Percentiles rank a stretch among this genome's conserved stretches.
Conservation (phyloP, 1,284 basidiomycete genomes). For the Ganoderma lucidum region DNA sequence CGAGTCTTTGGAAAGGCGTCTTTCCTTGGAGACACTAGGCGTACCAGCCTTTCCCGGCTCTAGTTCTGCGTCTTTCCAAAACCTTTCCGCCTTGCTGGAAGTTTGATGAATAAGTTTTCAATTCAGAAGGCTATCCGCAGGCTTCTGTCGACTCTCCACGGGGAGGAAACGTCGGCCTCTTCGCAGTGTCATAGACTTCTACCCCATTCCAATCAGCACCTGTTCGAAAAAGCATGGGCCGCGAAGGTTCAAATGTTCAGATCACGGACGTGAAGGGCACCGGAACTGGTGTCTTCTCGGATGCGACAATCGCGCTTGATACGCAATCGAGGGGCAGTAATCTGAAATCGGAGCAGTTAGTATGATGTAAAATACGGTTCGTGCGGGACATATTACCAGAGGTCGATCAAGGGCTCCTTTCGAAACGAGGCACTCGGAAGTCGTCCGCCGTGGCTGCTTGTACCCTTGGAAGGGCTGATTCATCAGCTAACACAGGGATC, state of each 20-base stretch:
- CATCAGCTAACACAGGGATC: background rate
- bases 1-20: too few relatives aligned
- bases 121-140: too few relatives aligned
- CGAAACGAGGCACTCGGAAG: constrained; percentile 2
- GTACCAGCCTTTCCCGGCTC: too few relatives aligned
- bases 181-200: background rate
- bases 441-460: background rate
- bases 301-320: background rate
- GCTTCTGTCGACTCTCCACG: too few relatives aligned
- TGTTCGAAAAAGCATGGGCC: background rate
- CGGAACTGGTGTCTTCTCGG: background rate
- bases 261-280: background rate
- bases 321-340: background rate
- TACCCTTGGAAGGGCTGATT: background rate
- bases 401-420: constrained; percentile 1
- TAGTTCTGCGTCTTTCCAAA: too few relatives aligned
- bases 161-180: too few relatives aligned
- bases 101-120: too few relatives aligned
- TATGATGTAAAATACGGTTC: constrained; percentile 3
- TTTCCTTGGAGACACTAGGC: too few relatives aligned
- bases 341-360: background rate
- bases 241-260: background rate
- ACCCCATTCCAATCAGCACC: background rate
- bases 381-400: background rate
- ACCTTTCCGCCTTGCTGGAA: too few relatives aligned